Base-by-base conservation (phyloP, 2,329 filamentous ascomycete species). In the Diaporthe destruens region DNA sequence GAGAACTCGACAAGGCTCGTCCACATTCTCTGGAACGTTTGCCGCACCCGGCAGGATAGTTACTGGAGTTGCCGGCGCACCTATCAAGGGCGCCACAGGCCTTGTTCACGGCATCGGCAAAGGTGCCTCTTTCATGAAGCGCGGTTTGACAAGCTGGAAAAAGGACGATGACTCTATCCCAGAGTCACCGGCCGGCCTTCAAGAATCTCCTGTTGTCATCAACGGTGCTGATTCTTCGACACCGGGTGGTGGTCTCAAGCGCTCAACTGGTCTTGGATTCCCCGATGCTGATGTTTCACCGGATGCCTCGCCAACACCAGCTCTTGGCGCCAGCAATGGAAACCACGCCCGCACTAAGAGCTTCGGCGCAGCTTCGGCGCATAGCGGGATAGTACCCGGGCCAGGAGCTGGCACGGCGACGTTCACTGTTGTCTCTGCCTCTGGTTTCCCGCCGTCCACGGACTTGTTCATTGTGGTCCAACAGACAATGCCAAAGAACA, bases 11-110 rank as follows among this genome's bases (percentile, higher is more conserved):
- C 94, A 98, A 82, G 96, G 96, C 67, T 96, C 95, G 0, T 95
- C 95, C 0, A 98, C 96, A 1, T 98, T 99, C 85, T 92, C 92
- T 0, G 95, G 95, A 42, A 97, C 95, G 0, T 98, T 98, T 80
- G 92, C 92, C 6, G 88, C 91, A 1, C 94, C 96, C 36, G 94
- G 94, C 61, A 95, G 95, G 83, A 95, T 99, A 73, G 93, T 98
- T 72, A 93, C 91, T 16, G 90, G 91, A 75, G 91, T 93, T 68
- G 91, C 90, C 36, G 96, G 96, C 49, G 96, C 92, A 23, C 97
- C 96, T n/a, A 92, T 99, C 82, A 98, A 98, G 84, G 95, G 95
- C 47, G 94, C 94, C 39, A 92, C 89, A 18, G 91, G 89, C 2
- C 88, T 84, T 25, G 90, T 94, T 2, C 93, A 94, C 72, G 92